Evolutionary conservation across 2,329 filamentous ascomycete genomes (phyloP).

Genomic region (Penicillium hordei): DNA sequence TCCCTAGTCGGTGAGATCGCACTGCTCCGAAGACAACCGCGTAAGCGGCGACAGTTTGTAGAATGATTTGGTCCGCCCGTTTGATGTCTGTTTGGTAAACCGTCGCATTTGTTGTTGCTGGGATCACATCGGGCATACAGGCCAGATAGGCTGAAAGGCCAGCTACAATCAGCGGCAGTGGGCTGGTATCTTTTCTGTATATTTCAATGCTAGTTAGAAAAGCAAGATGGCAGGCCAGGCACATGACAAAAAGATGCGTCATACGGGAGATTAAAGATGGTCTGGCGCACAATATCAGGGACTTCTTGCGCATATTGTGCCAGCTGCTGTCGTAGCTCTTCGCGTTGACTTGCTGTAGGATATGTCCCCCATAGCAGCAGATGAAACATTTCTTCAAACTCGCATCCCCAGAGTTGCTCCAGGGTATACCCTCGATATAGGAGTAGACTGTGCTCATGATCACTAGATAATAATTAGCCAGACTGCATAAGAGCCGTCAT

Average conservation of each 20-base stretch:
- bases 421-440: slow-evolving; percentile 33
- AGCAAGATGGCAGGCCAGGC: accelerated
- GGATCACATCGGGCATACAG: slow-evolving; percentile 21
- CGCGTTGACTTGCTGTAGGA: slow-evolving; percentile 25
- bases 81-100: slow-evolving; percentile 27
- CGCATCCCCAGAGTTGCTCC: slow-evolving; percentile 31
- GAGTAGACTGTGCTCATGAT: slow-evolving; percentile 29
- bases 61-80: slow-evolving; percentile 24
- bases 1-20: slow-evolving; percentile 27
- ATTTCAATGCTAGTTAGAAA: background rate
- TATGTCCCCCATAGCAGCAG: slow-evolving; percentile 32
- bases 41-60: slow-evolving; percentile 28
- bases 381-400: slow-evolving; percentile 37
- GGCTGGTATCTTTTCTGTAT: slow-evolving; percentile 20
- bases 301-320: slow-evolving; percentile 24
- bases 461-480: slow-evolving; percentile 20
- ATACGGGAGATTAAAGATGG: slow-evolving; percentile 30
- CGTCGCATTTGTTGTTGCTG: slow-evolving; percentile 19
- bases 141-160: slow-evolving; percentile 33
- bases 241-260: background rate
- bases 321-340: slow-evolving; percentile 21
- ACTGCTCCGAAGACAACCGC: slow-evolving; percentile 29
- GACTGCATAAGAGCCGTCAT: accelerated
- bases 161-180: slow-evolving; percentile 29
- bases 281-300: slow-evolving; percentile 22